These are phyloP conservation scores for Cylindrodendrum hubeiense DNA, from an alignment of 2,329 filamentous ascomycete species.

Conservation along the genomic window DNA sequence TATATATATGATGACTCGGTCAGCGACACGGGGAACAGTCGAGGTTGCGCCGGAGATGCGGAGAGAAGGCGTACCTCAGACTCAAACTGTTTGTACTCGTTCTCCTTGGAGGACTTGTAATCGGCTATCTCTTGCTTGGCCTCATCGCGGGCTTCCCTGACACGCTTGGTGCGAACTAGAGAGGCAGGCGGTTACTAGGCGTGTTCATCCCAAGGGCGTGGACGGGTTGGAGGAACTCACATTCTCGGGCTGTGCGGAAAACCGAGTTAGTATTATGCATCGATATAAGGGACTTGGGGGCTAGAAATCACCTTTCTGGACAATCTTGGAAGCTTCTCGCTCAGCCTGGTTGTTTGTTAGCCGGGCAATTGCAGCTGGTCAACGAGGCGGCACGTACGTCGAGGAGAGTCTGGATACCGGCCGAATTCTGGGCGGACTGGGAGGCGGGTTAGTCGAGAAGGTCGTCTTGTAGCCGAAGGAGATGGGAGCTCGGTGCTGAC, in stretches of 20 bases:
- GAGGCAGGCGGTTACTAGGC: conserved; percentile 19
- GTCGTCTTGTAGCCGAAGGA: conserved; percentile 5
- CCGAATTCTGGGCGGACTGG: conserved; percentile 97
- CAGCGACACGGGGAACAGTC: conserved; percentile 5
- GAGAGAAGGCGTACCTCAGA: conserved; percentile 65
- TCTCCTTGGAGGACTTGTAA: conserved; percentile 90
- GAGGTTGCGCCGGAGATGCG: background rate
- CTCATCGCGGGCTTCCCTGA: conserved; percentile 95
- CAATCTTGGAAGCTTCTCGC: conserved; percentile 98
- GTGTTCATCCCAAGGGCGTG: conserved; percentile 12
- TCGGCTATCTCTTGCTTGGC: conserved; percentile 98
- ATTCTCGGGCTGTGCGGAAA: conserved; percentile 79
- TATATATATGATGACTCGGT: conserved; percentile 52
- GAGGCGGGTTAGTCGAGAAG: conserved; percentile 39
- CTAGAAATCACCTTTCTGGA: conserved; percentile 83
- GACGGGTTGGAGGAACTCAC: conserved; percentile 64
- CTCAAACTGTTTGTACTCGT: conserved; percentile 96
- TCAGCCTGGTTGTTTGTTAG: conserved; percentile 76
- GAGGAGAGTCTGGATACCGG: conserved; percentile 97
- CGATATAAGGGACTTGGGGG: conserved; percentile 16
- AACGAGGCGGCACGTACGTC: conserved; percentile 76
- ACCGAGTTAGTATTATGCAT: conserved; percentile 44
- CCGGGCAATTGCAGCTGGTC: background rate
- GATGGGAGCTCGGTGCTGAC: conserved; percentile 30
- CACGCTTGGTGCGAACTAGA: conserved; percentile 85